These are phyloP conservation scores for Lophium mytilinum DNA, from an alignment of 495 filamentous ascomycete genomes.

Conservation along the genomic window DNA sequence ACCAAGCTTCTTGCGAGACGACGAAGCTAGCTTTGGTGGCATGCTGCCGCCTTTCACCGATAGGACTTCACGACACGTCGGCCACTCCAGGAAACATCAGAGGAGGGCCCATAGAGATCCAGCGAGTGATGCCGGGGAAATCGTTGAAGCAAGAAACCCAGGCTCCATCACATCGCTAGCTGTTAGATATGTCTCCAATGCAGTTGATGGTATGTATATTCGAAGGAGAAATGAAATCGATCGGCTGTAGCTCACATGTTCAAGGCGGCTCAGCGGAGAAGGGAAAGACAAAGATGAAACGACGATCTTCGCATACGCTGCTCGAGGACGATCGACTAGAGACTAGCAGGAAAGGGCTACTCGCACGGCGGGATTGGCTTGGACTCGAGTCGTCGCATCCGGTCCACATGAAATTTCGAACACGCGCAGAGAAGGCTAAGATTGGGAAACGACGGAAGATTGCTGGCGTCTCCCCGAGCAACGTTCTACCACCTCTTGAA, in stretches of 20 bases:
- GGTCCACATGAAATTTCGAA: conserved; percentile 21
- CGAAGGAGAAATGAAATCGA: too few relatives aligned
- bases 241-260: too few relatives aligned
- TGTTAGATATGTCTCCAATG: too few relatives aligned
- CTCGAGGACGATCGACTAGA: conserved; percentile 15
- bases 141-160: background rate
- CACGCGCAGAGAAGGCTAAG: conserved; percentile 18
- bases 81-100: conserved; percentile 6
- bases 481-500: too few relatives aligned
- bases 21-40: conserved; percentile 1
- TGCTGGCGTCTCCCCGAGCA: background rate
- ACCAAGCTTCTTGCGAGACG: conserved; percentile 9
- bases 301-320: background rate
- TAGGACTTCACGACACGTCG: conserved; percentile 3
- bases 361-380: conserved; percentile 29
- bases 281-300: conserved; percentile 2
- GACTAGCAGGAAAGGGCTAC: conserved; percentile 22
- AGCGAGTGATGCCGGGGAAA: background rate
- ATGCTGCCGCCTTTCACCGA: conserved; percentile 3
- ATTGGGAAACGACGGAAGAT: conserved; percentile 34
- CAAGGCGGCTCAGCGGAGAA: background rate
- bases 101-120: background rate
- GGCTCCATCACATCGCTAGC: background rate
- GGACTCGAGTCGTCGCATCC: conserved; percentile 23
- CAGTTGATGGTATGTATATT: too few relatives aligned